These are phyloP conservation scores for Fistulina hepatica DNA, from an alignment of 1,284 basidiomycete species.

Conservation along the genomic window DNA sequence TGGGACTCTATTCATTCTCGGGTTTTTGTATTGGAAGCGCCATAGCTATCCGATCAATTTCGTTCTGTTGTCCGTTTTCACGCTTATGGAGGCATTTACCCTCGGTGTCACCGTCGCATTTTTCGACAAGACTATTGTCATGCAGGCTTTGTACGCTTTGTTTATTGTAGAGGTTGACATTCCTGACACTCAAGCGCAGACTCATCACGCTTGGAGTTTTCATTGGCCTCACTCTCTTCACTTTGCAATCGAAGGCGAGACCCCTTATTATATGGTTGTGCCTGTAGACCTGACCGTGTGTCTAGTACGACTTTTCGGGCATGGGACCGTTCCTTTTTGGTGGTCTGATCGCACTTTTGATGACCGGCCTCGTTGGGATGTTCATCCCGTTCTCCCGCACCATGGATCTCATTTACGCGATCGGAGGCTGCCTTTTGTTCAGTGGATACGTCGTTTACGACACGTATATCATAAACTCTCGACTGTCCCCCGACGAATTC, in stretches of 20 bases:
- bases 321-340: conserved; percentile 80
- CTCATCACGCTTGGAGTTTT: conserved; percentile 82
- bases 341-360: conserved; percentile 60
- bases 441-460: conserved; percentile 80
- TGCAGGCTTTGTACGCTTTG: conserved; percentile 66
- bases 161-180: no score
- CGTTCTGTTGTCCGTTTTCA: conserved; percentile 67
- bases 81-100: conserved; percentile 69
- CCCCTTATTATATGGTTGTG: no score
- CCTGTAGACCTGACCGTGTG: conserved; percentile 4
- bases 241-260: conserved; percentile 69
- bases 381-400: conserved; percentile 74
- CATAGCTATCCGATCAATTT: conserved; percentile 79
- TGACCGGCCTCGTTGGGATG: conserved; percentile 67
- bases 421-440: conserved; percentile 72
- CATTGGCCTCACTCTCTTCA: conserved; percentile 79
- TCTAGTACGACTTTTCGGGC: conserved; percentile 76
- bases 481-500: conserved; percentile 78
- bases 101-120: conserved; percentile 72
- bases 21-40: conserved; percentile 78
- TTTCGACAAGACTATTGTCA: conserved; percentile 65
- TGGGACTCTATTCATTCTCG: conserved; percentile 64
- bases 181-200: conserved; percentile 27
- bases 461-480: conserved; percentile 74
- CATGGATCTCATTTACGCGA: conserved; percentile 69